Base-by-base conservation (phyloP, 192 early-diverging fungal genomes). In the Coemansia sp. region DNA sequence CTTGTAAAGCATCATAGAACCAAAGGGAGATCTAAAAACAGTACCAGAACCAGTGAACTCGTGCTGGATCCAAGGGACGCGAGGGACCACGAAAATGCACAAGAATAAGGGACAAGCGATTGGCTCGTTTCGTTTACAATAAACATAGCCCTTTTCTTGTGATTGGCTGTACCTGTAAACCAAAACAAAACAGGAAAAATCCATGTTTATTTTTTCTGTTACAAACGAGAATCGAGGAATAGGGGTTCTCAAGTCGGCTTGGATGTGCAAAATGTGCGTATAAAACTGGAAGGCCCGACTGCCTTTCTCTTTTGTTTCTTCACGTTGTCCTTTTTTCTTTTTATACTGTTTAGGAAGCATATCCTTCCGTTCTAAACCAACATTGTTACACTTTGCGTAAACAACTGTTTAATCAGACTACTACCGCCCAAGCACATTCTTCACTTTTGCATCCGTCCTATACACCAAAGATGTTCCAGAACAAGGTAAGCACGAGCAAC, bases 391-490 rank as follows among this genome's bases (percentile, higher is more conserved):
- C 37, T 39, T 23, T 17, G 2, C 23, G 41, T 45, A n/a, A 16
- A 16, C 41, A 9, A 41, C 39, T 16, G 41, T 45, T 5, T 45
- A 35, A 35, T 35, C 31, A 35, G 31, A 9, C 31, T 8, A 35
- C 6, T 8, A 2, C 8, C 7, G 31, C 2, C 7, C 41, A 45
- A 45, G 41, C 41, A 45, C 41, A 45, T 45, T 16, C 41, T 45
- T 16, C 41, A 45, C 11, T n/a, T 16, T n/a, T n/a, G 41, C 41
- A 45, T 45, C 16, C 16, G 16, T 16, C 11, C 4, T 16, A 16
- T 45, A 45, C 41, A 16, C 41, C 6, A 29, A 43, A 56, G 41
- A 80, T 80, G 77, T 80, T 80, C 52, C 78, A 81, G 50, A 81
- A 75, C 67, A 81, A 75, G 69, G 74, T 62, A 68, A 23, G 72